Evolutionary conservation across 1,139 yeast species (phyloP).

Genomic region (Yamadazyma sp.): DNA sequence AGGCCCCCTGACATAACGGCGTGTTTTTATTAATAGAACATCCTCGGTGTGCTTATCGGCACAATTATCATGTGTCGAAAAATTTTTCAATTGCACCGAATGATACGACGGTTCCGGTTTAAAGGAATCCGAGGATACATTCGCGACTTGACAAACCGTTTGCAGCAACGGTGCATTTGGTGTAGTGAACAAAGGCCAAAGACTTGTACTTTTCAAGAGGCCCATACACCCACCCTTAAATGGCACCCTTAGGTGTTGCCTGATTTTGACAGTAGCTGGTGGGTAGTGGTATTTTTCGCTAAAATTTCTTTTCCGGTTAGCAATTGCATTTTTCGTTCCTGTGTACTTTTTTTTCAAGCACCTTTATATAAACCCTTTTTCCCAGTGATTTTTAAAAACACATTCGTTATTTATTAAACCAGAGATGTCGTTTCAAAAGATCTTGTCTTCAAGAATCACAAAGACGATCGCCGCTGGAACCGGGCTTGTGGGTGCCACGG

Average conservation of each 20-base stretch:
- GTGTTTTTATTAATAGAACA: background rate
- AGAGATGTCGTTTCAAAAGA: constrained; percentile 6
- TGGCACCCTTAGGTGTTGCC: no score
- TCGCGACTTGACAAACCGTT: no score
- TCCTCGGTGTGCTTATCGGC: constrained; percentile 6
- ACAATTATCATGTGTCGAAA: constrained; percentile 3
- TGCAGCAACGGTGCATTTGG: no score
- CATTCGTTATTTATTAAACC: background rate
- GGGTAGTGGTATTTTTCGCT: background rate
- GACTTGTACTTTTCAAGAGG: no score
- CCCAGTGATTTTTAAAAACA: constrained; percentile 2
- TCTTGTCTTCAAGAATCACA: constrained; percentile 24
- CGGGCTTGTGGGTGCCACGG: constrained; percentile 36
- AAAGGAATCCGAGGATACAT: constrained; percentile 1
- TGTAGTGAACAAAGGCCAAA: no score
- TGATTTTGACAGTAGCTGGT: no score
- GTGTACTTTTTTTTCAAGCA: background rate
- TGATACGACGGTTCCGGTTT: background rate
- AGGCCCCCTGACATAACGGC: background rate
- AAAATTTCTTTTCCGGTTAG: constrained; percentile 1
- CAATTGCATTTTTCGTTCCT: background rate
- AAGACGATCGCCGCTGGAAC: constrained; percentile 36
- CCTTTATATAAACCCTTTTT: constrained; percentile 1
- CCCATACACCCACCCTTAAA: no score
- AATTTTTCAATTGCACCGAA: background rate